phyloP scores from a whole-genome alignment of 352 stramenopile species.

The Elongisporangium senticosum region DNA sequence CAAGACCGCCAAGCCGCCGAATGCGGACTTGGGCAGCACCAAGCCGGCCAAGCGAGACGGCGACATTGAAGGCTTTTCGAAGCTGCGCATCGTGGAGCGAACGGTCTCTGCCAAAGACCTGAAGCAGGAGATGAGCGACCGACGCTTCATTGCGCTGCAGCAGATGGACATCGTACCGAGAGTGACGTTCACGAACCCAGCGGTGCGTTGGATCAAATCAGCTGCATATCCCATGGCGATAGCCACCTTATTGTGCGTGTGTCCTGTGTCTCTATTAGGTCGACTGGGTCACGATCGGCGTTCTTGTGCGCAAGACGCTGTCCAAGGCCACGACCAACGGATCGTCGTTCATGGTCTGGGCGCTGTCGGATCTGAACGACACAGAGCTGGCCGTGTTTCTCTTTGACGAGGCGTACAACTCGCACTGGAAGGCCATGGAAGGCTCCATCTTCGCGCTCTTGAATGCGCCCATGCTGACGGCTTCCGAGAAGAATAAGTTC shows the following conservation, averaged over 20 bases:
- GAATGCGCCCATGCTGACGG: conserved; percentile 58
- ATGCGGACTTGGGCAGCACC: conserved; percentile 9
- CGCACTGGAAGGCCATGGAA: conserved; percentile 59
- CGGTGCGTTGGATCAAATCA: conserved; percentile 16
- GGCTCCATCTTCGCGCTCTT: conserved; percentile 64
- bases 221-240: neutral
- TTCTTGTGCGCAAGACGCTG: conserved; percentile 63
- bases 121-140: conserved; percentile 56
- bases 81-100: conserved; percentile 49
- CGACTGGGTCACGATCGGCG: conserved; percentile 82
- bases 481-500: conserved; percentile 72
- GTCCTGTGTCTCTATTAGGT: conserved; percentile 20
- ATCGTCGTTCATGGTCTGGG: conserved; percentile 78
- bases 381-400: conserved; percentile 74
- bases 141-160: conserved; percentile 56
- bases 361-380: conserved; percentile 57
- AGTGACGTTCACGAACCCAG: conserved; percentile 47
- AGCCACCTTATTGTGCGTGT: neutral
- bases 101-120: conserved; percentile 41
- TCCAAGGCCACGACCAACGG: conserved; percentile 62
- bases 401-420: conserved; percentile 62
- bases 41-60: neutral
- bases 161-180: conserved; percentile 49
- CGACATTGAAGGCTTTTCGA: conserved; percentile 47
- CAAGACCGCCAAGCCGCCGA: conserved; percentile 5